These are phyloP conservation scores for Cyberlindnera petersonii DNA, from an alignment of 805 yeast species.

Conservation along the genomic window DNA sequence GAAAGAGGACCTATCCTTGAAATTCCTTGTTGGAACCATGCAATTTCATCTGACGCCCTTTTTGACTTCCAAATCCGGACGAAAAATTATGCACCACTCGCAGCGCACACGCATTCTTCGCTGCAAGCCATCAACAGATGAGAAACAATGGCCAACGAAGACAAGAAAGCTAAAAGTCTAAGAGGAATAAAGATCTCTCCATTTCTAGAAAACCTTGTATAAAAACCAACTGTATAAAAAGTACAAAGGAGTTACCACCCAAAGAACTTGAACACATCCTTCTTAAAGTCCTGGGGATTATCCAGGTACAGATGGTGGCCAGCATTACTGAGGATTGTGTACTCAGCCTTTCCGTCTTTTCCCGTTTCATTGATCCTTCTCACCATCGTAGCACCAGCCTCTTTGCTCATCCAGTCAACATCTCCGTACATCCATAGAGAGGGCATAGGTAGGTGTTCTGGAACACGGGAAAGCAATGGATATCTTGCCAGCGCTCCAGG, in stretches of 20 bases:
- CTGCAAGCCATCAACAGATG: too few relatives aligned
- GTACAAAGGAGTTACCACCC: conserved; percentile 21
- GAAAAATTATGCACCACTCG: too few relatives aligned
- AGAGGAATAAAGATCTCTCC: too few relatives aligned
- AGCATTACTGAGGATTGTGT: conserved; percentile 40
- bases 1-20: too few relatives aligned
- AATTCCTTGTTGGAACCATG: too few relatives aligned
- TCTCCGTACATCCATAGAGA: conserved; percentile 62
- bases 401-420: conserved; percentile 66
- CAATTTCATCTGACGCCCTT: too few relatives aligned
- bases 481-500: conserved; percentile 55
- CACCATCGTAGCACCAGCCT: conserved; percentile 49
- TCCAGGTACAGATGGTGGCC: conserved; percentile 73
- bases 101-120: too few relatives aligned
- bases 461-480: conserved; percentile 54
- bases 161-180: too few relatives aligned
- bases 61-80: too few relatives aligned
- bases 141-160: too few relatives aligned
- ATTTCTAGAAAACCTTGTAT: too few relatives aligned
- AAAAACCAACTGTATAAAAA: not conserved
- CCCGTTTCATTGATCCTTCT: conserved; percentile 29
- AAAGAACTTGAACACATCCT: conserved; percentile 32
- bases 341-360: conserved; percentile 16
- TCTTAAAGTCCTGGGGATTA: conserved; percentile 48
- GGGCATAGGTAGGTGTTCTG: conserved; percentile 29